Base-by-base conservation (phyloP, 163 green algal species). In the Scenedesmus sp. region DNA sequence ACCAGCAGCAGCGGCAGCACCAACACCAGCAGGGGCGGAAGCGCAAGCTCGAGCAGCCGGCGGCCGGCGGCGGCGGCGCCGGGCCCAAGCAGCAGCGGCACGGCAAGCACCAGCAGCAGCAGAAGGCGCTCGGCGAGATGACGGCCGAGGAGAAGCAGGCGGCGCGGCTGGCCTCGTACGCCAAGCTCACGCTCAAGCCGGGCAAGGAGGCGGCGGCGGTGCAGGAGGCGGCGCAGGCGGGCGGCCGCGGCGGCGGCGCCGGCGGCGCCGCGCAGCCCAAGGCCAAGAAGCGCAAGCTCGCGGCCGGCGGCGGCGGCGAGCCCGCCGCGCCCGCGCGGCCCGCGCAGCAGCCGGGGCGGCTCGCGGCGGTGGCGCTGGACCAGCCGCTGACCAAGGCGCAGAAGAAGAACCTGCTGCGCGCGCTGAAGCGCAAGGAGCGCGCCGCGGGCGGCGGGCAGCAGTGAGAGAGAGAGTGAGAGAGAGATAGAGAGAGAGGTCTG, bases 381-480 rank as follows among this genome's bases (percentile, higher is more conserved):
- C n/a, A 36, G 20, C 45, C 77, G n/a, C 42, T 89, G 69, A 85
- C 83, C 5, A 90, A 89, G 76, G 85, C 83, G n/a, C 77, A 84
- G 62, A 83, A 81, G 65, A 93, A 91, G 80, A 89, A 91, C 39
- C 29, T 89, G 42, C 84, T 85, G 62, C 76, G 86, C 14, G 53
- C 74, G 14, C 45, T 82, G 26, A 87, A 87, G 82, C 83, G 85
- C 5, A 65, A 66, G 78, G 64, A 76, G 64, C n/a, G n/a, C n/a
- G n/a, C n/a, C n/a, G n/a, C n/a, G n/a, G n/a, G n/a, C n/a, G n/a
- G 6, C 11, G 62, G 18, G 60, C n/a, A n/a, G n/a, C n/a, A n/a
- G n/a, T n/a, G n/a, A n/a, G n/a, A n/a, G n/a, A n/a, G n/a, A n/a
- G n/a, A n/a, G n/a, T n/a, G n/a, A n/a, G n/a, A n/a, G n/a, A n/a